Percentiles rank a stretch among this genome's conserved stretches.
phyloP scores from a whole-genome alignment of 1,284 basidiomycete species.

The Tremellales sp. region DNA sequence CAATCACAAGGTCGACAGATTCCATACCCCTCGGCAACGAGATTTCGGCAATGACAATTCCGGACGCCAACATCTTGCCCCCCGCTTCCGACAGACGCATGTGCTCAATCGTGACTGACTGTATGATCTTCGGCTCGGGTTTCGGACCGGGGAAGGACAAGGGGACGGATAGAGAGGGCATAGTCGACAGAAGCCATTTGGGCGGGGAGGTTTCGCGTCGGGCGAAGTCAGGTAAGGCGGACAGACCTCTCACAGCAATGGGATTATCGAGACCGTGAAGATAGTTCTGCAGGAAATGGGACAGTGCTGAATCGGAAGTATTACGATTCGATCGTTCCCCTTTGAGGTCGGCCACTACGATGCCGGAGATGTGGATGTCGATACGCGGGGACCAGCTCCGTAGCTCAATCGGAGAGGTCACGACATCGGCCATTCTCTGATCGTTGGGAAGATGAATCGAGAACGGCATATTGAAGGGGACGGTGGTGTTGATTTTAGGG shows the following conservation, averaged over 20 bases:
- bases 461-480: slow-evolving; percentile 42
- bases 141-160: slow-evolving; percentile 43
- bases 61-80: slow-evolving; percentile 39
- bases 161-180: slow-evolving; percentile 28
- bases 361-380: slow-evolving; percentile 28
- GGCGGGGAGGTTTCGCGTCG: slow-evolving; percentile 19
- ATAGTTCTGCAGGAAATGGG: slow-evolving; percentile 37
- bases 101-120: slow-evolving; percentile 43
- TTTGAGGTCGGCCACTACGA: slow-evolving; percentile 24
- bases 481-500: slow-evolving; percentile 16
- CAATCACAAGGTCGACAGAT: slow-evolving; percentile 30
- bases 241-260: slow-evolving; percentile 35
- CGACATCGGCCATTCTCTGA: slow-evolving; percentile 38
- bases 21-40: slow-evolving; percentile 35
- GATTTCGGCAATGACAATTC: slow-evolving; percentile 41
- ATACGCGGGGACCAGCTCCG: slow-evolving; percentile 12
- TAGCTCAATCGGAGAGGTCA: slow-evolving; percentile 28
- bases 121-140: slow-evolving; percentile 40
- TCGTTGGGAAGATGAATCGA: slow-evolving; percentile 30
- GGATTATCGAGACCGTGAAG: slow-evolving; percentile 37
- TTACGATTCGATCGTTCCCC: not conserved
- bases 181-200: slow-evolving; percentile 28
- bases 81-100: slow-evolving; percentile 39
- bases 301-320: slow-evolving; percentile 20
- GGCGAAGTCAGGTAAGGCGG: slow-evolving; percentile 16